A percentile compares a stretch with the other conserved stretches of the same genome.
These are phyloP conservation scores for Graphilbum ipis-grandicollis DNA, from an alignment of 2,329 filamentous ascomycete species.

Conservation along the genomic window DNA sequence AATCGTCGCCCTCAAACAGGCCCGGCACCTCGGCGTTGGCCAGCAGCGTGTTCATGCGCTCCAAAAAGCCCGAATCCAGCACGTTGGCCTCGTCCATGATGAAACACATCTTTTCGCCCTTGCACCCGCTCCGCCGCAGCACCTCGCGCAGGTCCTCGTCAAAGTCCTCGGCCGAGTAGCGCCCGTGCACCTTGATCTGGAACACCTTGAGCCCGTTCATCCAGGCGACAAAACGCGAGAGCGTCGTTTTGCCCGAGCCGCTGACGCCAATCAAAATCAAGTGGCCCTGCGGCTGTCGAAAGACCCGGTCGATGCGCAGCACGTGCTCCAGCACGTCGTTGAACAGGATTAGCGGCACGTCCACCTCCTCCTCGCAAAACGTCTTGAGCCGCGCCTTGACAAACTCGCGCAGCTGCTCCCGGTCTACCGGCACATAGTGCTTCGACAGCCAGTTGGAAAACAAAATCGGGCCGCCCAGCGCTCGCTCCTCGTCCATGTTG, in stretches of 20 bases:
- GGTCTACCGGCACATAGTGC: conserved; percentile 92
- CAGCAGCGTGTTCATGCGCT: conserved; percentile 97
- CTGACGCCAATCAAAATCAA: conserved; percentile 97
- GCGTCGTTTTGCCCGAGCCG: conserved; percentile 92
- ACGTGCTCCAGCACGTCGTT: conserved; percentile 98
- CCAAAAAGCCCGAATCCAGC: conserved; percentile 92
- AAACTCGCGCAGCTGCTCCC: conserved; percentile 88
- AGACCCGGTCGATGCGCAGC: conserved; percentile 93
- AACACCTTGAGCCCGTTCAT: conserved; percentile 99
- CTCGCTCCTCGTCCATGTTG: conserved; percentile 78
- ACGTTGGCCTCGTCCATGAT: conserved; percentile 99
- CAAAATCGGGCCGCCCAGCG: conserved; percentile 80
- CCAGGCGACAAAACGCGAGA: conserved; percentile 97
- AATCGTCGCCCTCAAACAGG: conserved; percentile 97
- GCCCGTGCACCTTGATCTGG: conserved; percentile 99
- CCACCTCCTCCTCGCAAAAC: conserved; percentile 98
- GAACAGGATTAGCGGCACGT: conserved; percentile 96
- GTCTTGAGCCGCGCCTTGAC: conserved; percentile 94
- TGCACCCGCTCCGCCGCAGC: conserved; percentile 82
- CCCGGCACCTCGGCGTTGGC: conserved; percentile 99
- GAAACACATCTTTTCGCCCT: conserved; percentile 99
- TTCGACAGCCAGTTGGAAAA: conserved; percentile 99
- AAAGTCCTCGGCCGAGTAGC: conserved; percentile 96
- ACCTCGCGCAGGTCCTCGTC: conserved; percentile 94
- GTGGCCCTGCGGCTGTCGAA: conserved; percentile 95